These are phyloP conservation scores for Plasmodium vinckei DNA, from an alignment of 169 alveolate species.

Conservation along the genomic window DNA sequence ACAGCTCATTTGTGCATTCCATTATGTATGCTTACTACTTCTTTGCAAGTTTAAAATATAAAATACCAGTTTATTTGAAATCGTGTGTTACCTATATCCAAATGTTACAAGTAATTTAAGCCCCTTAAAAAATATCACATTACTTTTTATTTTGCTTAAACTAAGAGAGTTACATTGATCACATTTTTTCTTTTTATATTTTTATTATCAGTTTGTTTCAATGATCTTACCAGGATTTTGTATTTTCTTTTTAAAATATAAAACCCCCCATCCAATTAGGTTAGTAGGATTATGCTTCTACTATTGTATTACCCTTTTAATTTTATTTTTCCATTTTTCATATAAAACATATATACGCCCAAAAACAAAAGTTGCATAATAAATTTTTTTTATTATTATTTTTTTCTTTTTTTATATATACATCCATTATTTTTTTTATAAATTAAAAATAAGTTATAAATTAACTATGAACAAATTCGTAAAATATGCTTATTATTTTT, in stretches of 20 bases:
- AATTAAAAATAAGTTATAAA: slow-evolving; percentile 3
- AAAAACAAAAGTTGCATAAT: slow-evolving; percentile 42
- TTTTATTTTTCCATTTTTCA: slow-evolving; percentile 77
- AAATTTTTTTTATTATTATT: slow-evolving; percentile 6
- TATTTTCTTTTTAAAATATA: slow-evolving; percentile 46
- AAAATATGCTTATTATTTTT: slow-evolving; percentile 3
- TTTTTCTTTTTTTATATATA: slow-evolving; percentile 14
- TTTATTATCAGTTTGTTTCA: slow-evolving; percentile 39
- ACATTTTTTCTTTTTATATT: neutral
- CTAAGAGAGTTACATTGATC: neutral
- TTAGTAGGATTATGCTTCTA: slow-evolving; percentile 66
- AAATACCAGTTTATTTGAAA: slow-evolving; percentile 53
- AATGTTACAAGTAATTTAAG: slow-evolving; percentile 77
- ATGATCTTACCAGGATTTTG: slow-evolving; percentile 47
- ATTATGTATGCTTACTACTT: slow-evolving; percentile 83
- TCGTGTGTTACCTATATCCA: slow-evolving; percentile 78
- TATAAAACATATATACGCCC: slow-evolving; percentile 66
- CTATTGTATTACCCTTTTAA: slow-evolving; percentile 74
- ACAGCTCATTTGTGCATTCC: slow-evolving; percentile 80
- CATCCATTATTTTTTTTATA: neutral
- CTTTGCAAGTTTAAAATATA: slow-evolving; percentile 56
- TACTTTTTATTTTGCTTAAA: neutral
- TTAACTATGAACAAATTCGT: slow-evolving; percentile 34
- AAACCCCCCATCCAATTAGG: slow-evolving; percentile 71
- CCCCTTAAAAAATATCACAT: neutral